Evolutionary conservation across 345 rosid genomes (phyloP).

Genomic region (Eutrema japonicum): DNA sequence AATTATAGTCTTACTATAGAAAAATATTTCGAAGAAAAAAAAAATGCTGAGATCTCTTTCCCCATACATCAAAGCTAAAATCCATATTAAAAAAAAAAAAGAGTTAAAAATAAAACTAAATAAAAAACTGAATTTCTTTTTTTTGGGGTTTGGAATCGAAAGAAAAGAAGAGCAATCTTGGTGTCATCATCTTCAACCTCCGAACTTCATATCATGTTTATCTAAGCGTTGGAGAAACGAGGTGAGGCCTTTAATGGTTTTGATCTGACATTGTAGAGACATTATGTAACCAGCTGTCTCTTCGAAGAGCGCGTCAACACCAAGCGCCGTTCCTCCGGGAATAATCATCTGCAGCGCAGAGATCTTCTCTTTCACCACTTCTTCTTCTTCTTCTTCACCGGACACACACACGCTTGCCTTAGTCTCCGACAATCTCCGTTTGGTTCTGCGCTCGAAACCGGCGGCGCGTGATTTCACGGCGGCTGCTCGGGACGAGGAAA

Average conservation of each 20-base stretch:
- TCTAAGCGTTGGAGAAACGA: constrained; percentile 56
- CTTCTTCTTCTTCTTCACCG: constrained; percentile 36
- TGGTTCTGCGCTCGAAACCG: constrained; percentile 43
- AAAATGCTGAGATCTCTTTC: constrained; percentile 39
- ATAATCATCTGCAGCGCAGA: constrained; percentile 72
- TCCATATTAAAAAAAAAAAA: not conserved
- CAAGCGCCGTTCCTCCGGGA: constrained; percentile 71
- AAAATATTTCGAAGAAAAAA: constrained; percentile 38
- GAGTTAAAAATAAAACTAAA: not conserved
- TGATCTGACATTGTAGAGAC: constrained; percentile 64
- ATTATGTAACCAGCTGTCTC: constrained; percentile 74
- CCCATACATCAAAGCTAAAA: constrained; percentile 32
- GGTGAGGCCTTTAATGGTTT: constrained; percentile 60
- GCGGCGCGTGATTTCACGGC: constrained; percentile 36
- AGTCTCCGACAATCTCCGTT: constrained; percentile 38
- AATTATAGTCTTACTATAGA: constrained; percentile 17
- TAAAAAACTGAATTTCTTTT: not conserved
- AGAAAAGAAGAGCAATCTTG: constrained; percentile 30
- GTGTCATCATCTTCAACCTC: constrained; percentile 49
- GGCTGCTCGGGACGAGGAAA: constrained; percentile 25
- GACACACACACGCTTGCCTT: constrained; percentile 21
- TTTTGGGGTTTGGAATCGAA: not conserved
- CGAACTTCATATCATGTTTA: constrained; percentile 57
- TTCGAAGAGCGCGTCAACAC: constrained; percentile 64
- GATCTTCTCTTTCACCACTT: constrained; percentile 56